Conservation (phyloP, 495 filamentous ascomycete genomes). For the Chaetomium fimeti region DNA sequence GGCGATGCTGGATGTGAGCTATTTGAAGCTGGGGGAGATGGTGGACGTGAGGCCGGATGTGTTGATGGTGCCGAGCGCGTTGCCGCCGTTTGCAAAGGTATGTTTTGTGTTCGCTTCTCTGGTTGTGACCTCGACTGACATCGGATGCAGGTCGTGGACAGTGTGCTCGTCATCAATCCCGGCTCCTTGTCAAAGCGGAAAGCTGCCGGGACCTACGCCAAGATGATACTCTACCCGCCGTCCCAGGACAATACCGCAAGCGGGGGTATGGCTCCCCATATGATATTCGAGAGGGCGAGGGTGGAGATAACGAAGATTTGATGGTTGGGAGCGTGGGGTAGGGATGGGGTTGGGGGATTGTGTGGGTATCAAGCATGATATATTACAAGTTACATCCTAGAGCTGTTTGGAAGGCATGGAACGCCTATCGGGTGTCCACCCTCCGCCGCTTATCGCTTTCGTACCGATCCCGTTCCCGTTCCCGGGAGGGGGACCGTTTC, state of each 20-base stretch:
- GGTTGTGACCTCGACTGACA: constrained; percentile 18
- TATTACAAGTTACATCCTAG: constrained; percentile 11
- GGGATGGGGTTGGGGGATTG: background rate
- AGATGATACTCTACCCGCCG: constrained; percentile 67
- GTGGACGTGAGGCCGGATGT: constrained; percentile 81
- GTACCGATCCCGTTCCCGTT: constrained; percentile 58
- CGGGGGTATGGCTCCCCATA: constrained; percentile 63
- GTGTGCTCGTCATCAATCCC: constrained; percentile 82
- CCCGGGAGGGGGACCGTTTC: constrained; percentile 65
- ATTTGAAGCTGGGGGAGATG: constrained; percentile 88
- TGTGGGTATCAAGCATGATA: constrained; percentile 11
- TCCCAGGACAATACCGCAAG: constrained; percentile 56
- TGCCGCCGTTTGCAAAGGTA: constrained; percentile 87
- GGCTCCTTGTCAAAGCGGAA: constrained; percentile 80
- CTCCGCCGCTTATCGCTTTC: constrained; percentile 65
- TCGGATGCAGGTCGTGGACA: constrained; percentile 68
- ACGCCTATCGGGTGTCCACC: constrained; percentile 46
- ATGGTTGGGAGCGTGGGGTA: background rate
- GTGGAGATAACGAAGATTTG: constrained; percentile 82
- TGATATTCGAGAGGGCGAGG: constrained; percentile 75
- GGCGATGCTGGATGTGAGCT: constrained; percentile 73
- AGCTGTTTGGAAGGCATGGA: no score
- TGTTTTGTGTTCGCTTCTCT: constrained; percentile 33
- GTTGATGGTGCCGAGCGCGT: constrained; percentile 74
- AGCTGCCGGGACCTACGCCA: constrained; percentile 76